phyloP scores from a whole-genome alignment of 2,329 filamentous ascomycete genomes.

The Juglanconis sp. region DNA sequence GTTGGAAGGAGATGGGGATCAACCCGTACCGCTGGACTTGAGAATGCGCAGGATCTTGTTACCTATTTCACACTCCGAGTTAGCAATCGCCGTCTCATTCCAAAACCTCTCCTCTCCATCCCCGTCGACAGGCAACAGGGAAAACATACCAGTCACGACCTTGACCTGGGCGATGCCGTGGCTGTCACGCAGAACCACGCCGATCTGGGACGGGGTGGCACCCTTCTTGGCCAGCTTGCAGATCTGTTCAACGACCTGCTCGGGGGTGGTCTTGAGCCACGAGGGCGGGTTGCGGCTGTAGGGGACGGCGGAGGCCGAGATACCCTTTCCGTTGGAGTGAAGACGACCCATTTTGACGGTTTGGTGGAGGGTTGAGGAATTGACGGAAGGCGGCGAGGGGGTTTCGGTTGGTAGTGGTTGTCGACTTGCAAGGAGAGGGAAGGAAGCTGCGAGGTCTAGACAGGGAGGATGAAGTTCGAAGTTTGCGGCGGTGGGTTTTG shows the following conservation, averaged over 20 bases:
- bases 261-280: constrained; percentile 98
- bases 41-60: constrained; percentile 99
- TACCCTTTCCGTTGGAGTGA: constrained; percentile 99
- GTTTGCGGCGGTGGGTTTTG: neutral
- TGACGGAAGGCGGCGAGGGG: constrained; percentile 26
- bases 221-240: constrained; percentile 99
- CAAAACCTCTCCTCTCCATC: neutral
- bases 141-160: constrained; percentile 82
- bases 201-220: constrained; percentile 96
- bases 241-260: constrained; percentile 98
- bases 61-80: constrained; percentile 56
- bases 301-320: constrained; percentile 90
- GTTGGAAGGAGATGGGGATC: constrained; percentile 23
- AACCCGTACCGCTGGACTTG: constrained; percentile 89
- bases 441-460: constrained; percentile 16
- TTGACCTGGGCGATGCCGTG: constrained; percentile 98
- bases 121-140: neutral
- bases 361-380: constrained; percentile 27
- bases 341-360: constrained; percentile 83
- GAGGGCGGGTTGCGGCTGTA: constrained; percentile 91
- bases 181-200: constrained; percentile 96
- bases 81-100: constrained; percentile 28
- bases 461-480: constrained; percentile 12
- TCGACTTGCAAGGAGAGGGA: constrained; percentile 18
- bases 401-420: constrained; percentile 24